These are phyloP conservation scores for Phytophthora hybrid DNA, from an alignment of 352 stramenopile genomes.

Conservation along the genomic window DNA sequence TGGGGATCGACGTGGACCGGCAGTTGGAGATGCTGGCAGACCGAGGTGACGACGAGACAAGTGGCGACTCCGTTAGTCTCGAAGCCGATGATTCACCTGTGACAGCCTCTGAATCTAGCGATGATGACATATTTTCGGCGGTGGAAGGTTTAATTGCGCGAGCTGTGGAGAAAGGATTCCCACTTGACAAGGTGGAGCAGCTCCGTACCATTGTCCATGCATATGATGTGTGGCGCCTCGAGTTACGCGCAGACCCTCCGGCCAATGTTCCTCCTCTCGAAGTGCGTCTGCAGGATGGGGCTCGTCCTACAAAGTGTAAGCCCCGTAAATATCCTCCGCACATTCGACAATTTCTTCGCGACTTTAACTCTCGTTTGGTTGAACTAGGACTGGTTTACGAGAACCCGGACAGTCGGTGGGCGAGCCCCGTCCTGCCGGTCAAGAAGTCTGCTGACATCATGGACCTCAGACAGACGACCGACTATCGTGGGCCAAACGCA, in stretches of 20 bases:
- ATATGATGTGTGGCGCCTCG: background rate
- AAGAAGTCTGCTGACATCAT: slow-evolving; percentile 7
- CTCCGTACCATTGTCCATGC: no score
- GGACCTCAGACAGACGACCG: slow-evolving; percentile 4
- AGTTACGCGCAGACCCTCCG: no score
- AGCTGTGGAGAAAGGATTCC: slow-evolving; percentile 22
- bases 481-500: slow-evolving; percentile 9
- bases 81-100: slow-evolving; percentile 3
- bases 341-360: no score
- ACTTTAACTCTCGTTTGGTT: no score
- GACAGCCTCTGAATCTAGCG: no score
- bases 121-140: slow-evolving; percentile 7
- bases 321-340: no score
- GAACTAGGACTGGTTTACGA: no score
- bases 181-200: background rate
- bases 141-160: slow-evolving; percentile 3
- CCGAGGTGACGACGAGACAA: background rate
- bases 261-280: no score
- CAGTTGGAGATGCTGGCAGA: background rate
- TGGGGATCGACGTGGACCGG: slow-evolving; percentile 23
- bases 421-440: slow-evolving; percentile 15
- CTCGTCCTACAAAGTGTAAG: no score
- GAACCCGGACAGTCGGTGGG: slow-evolving; percentile 6
- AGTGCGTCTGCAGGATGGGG: no score
- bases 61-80: background rate